phyloP scores from a whole-genome alignment of 2,329 filamentous ascomycete genomes.

The Aschersonia sp. region DNA sequence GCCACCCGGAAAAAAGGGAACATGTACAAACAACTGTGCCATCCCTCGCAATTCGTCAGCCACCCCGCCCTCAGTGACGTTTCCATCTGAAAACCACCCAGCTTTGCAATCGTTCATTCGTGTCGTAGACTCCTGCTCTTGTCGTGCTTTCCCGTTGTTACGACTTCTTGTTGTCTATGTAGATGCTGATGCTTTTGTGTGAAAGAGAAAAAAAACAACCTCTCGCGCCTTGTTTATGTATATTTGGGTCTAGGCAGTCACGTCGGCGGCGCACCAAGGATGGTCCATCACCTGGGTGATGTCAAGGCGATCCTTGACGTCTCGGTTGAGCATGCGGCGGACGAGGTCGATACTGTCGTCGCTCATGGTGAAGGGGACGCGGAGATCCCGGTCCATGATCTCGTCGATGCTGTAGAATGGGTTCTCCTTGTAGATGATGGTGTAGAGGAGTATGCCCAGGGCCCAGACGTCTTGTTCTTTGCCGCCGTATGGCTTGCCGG shows the following conservation, averaged over 20 bases:
- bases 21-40: no score
- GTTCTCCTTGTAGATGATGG: slow-evolving; percentile 98
- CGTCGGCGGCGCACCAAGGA: slow-evolving; percentile 48
- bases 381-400: slow-evolving; percentile 92
- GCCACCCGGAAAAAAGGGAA: no score
- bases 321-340: slow-evolving; percentile 79
- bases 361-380: slow-evolving; percentile 77
- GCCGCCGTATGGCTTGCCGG: slow-evolving; percentile 80
- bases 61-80: no score
- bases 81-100: not conserved
- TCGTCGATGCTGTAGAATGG: slow-evolving; percentile 98
- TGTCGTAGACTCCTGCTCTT: not conserved
- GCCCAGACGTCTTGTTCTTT: slow-evolving; percentile 99
- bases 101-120: not conserved
- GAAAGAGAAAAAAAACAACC: no score
- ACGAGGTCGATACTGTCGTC: slow-evolving; percentile 90
- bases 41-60: no score
- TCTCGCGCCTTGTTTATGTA: no score
- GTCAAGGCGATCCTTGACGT: slow-evolving; percentile 69
- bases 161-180: no score
- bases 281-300: slow-evolving; percentile 82
- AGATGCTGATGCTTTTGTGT: no score
- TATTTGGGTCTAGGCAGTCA: not conserved
- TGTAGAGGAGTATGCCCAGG: slow-evolving; percentile 90
- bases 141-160: not conserved